Evolutionary conservation across 192 early-diverging fungal species (phyloP), one percentile per base, ranked within the genome.

Genomic region (Gryganskiella cystojenkinii): DNA sequence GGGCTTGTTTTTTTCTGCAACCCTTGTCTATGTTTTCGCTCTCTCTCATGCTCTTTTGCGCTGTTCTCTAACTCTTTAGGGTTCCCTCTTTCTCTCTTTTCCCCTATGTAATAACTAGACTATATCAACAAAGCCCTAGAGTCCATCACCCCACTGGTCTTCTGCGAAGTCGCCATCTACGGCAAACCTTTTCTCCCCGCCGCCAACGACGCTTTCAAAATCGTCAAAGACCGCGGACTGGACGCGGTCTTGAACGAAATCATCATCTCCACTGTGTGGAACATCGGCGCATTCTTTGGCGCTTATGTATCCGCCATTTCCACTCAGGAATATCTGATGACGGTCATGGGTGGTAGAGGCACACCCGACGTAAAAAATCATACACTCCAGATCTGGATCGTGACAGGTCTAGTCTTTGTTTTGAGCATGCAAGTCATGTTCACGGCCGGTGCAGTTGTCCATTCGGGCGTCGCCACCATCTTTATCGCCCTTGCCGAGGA

Each of bases 401-500:
- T 52, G 19, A 51, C 40, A 22, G 35, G 25, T 22, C 22, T 46
- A 10, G 27, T 27, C 55, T 35, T 63, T 62, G 37, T 61, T 46
- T 53, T 44, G 28, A 34, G 31, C 25, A 35, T 55, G 20, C 46
- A 56, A 56, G 17, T 55, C 25, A 52, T 37, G 50, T 56, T 58
- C 58, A 61, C 66, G 43, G 51, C 67, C 28, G 63, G 79, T 50
- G 65, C 83, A 67, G 92, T 93, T 45, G 92, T 98, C 62, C 87
- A 92, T 43, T 89, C 88, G 59, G 95, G 95, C 17, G 90, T 91
- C 10, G 80, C 93, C n/a, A 92, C 96, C 30, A 96, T 95, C 6
- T 98, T 96, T 85, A 95, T 98, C 15, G 96, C 95, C 70, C 58
- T 98, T 22, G 89, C 89, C 33, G 92, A 92, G 71, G 92, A 94